These are phyloP conservation scores for Asterionellopsis glacialis DNA, from an alignment of 108 stramenopile genomes.

Conservation along the genomic window DNA sequence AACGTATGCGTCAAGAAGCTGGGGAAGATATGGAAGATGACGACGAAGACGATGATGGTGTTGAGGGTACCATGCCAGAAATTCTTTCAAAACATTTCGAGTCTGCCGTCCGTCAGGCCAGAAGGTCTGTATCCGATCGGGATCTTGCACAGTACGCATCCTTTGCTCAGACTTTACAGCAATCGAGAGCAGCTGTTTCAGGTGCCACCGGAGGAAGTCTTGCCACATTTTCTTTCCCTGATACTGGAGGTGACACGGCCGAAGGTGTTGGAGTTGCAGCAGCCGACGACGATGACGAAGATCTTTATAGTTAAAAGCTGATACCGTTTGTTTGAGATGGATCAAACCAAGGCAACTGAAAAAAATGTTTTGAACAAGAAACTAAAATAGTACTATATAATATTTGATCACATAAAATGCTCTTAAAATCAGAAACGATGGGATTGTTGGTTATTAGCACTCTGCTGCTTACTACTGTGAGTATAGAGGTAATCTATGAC, in stretches of 20 bases:
- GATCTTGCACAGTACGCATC: slow-evolving; percentile 99
- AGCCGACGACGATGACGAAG: slow-evolving; percentile 64
- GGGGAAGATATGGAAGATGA: slow-evolving; percentile 77
- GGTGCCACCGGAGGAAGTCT: slow-evolving; percentile 85
- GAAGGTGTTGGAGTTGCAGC: slow-evolving; percentile 37
- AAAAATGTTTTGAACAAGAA: no score
- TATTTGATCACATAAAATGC: no score
- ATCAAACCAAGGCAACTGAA: no score
- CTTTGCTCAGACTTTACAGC: slow-evolving; percentile 94
- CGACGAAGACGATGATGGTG: slow-evolving; percentile 78
- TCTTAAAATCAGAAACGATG: no score
- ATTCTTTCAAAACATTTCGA: slow-evolving; percentile 97
- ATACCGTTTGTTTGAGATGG: no score
- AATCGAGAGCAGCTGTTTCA: slow-evolving; percentile 86
- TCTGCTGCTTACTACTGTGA: no score
- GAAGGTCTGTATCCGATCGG: slow-evolving; percentile 95
- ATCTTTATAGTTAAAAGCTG: slow-evolving; percentile 79
- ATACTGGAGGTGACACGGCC: slow-evolving; percentile 23
- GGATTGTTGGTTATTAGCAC: no score
- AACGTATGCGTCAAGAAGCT: slow-evolving; percentile 89
- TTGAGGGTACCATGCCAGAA: slow-evolving; percentile 94
- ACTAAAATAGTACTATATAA: no score
- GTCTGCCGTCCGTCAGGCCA: slow-evolving; percentile 92
- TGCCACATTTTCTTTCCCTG: slow-evolving; percentile 89
- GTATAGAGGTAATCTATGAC: no score